Conservation (phyloP, 192 early-diverging fungal genomes). For the Entophlyctis luteolus region DNA sequence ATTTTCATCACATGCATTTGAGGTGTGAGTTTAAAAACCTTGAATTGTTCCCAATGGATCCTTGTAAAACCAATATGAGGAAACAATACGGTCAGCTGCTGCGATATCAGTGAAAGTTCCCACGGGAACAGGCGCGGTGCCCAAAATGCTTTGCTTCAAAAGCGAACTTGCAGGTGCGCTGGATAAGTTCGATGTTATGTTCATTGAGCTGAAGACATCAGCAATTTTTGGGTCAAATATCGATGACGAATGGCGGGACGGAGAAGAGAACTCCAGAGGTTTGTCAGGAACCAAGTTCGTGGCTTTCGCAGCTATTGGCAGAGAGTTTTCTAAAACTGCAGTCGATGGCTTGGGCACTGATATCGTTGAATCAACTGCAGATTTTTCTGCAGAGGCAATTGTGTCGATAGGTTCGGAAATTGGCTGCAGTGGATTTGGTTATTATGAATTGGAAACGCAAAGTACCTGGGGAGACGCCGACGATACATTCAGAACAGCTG, state of each 20-base stretch:
- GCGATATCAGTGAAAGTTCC: not conserved
- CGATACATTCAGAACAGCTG: too few species aligned
- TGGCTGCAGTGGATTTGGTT: not conserved
- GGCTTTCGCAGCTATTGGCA: too few species aligned
- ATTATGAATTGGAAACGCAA: not conserved
- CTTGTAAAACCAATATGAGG: conserved; percentile 72
- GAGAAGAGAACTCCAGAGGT: not conserved
- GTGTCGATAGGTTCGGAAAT: not conserved
- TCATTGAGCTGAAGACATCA: not conserved
- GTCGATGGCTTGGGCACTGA: not conserved
- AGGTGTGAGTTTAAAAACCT: conserved; percentile 21
- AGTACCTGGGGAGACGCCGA: too few species aligned
- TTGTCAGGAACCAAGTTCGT: too few species aligned
- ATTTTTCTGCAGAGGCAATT: not conserved
- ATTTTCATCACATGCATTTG: not conserved
- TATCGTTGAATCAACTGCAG: not conserved
- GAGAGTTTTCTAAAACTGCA: too few species aligned
- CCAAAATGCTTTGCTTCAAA: not conserved
- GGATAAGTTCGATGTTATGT: not conserved
- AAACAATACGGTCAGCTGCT: not conserved
- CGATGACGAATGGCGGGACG: not conserved
- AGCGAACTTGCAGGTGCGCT: not conserved
- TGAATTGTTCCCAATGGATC: conserved; percentile 82
- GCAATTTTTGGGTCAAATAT: not conserved
- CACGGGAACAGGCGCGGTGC: not conserved